Base-by-base conservation (phyloP, 805 yeast genomes). In the Saturnispora silvae region DNA sequence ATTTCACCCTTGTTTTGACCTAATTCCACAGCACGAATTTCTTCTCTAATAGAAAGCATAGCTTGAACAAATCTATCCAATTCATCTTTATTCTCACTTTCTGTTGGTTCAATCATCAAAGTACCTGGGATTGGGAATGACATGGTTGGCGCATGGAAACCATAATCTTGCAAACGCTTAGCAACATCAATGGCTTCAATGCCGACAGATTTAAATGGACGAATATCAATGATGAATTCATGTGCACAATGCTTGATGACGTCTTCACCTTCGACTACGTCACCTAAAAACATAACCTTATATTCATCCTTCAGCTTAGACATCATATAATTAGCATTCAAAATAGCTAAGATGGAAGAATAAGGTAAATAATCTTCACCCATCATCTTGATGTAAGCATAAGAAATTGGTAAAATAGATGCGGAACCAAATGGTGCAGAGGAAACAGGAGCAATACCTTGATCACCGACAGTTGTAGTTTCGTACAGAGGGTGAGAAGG, bases 121-220 rank as follows among this genome's bases (percentile, higher is more conserved):
- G 98, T 92, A 44, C 94, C 95, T 4, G 96, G 89, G 35, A 92
- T 94, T 8, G 98, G 98, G 83, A 92, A 92, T 3, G 97, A 92
- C 83, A 92, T 78, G 19, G 98, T 92, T 44, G 98, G 98, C 1
- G 96, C 96, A 61, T 92, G 98, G 75, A 92, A 92, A 1, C 97
- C 96, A 57, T 89, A 92, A 63, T 92, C 98, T 63, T 92, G 97
- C 43, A 92, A 69, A 60, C 98, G 76, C 67, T 92, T 92, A 40
- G 98, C 97, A 42, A 92, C 77, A 57, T 92, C 98, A 49, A 89
- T 84, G 16, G 96, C 96, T 63, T 92, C 96, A 38, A 89, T 68
- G 17, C 94, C 94, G 35, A 72, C 48, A 2, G 70, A 59, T 61
- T 87, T 86, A 66, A 79, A 84, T 24, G 78, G 83, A 58, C 97